Evolutionary conservation across 1,284 basidiomycete species (phyloP).

Genomic region (Trametes pubescens): DNA sequence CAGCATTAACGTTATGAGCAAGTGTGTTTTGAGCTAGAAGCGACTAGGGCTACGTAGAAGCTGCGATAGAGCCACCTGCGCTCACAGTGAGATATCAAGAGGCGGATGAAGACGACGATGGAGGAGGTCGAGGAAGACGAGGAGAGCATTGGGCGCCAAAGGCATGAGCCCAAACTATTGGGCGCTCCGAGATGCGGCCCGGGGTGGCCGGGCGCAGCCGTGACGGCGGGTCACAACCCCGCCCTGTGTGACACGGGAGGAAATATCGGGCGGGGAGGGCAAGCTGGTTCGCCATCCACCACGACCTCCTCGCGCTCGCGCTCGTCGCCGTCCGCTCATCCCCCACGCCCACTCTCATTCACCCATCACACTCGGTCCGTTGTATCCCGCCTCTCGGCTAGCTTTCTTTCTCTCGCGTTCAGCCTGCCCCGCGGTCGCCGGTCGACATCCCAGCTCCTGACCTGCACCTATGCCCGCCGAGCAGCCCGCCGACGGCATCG

Average conservation of each 20-base stretch:
- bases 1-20: too few relatives aligned
- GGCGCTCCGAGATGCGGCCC: not conserved
- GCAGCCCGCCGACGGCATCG: constrained; percentile 39
- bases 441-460: constrained; percentile 14
- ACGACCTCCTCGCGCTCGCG: constrained; percentile 4
- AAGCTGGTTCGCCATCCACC: constrained; percentile 16
- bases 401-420: constrained; percentile 6
- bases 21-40: too few relatives aligned
- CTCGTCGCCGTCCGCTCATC: constrained; percentile 4
- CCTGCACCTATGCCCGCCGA: constrained; percentile 22
- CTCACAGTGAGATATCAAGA: too few relatives aligned
- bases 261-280: constrained; percentile 1
- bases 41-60: too few relatives aligned
- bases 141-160: not conserved
- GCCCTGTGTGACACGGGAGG: constrained; percentile 14
- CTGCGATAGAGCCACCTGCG: too few relatives aligned
- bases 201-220: constrained; percentile 3
- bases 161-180: too few relatives aligned
- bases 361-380: not conserved
- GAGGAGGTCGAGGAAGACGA: not conserved
- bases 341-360: constrained; percentile 9
- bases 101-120: not conserved
- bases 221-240: constrained; percentile 18
- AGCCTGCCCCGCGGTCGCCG: constrained; percentile 11
- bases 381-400: not conserved